A percentile compares a stretch with the other conserved stretches of the same genome.
Conservation (phyloP, 805 yeast genomes). For the Cephaloascus albidus region DNA sequence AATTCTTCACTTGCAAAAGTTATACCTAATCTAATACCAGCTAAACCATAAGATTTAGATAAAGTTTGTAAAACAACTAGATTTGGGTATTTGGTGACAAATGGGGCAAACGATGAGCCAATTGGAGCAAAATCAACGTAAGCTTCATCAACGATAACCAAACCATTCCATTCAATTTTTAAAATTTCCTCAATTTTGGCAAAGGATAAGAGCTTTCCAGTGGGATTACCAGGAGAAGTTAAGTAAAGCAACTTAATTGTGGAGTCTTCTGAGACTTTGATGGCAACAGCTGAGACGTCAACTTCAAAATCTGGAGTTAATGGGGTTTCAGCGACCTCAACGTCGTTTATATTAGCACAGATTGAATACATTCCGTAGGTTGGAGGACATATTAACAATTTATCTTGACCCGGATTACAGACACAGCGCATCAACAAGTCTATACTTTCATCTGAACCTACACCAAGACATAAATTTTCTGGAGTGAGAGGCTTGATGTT, state of each 20-base stretch:
- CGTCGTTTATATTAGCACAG: constrained; percentile 85
- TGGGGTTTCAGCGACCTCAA: constrained; percentile 67
- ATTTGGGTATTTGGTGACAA: constrained; percentile 76
- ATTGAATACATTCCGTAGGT: constrained; percentile 97
- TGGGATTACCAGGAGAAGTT: constrained; percentile 97
- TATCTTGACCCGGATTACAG: constrained; percentile 76
- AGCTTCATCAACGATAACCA: constrained; percentile 89
- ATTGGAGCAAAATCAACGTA: constrained; percentile 75
- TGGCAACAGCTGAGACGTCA: constrained; percentile 45
- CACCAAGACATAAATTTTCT: constrained; percentile 82
- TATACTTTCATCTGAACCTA: constrained; percentile 94
- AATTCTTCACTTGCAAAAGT: constrained; percentile 57
- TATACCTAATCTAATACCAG: constrained; percentile 87
- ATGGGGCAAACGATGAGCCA: constrained; percentile 64
- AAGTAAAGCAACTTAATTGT: constrained; percentile 67
- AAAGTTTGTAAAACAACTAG: constrained; percentile 85
- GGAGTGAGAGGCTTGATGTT: constrained; percentile 28
- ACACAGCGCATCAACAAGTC: constrained; percentile 81
- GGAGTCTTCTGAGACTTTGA: constrained; percentile 43
- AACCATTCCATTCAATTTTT: constrained; percentile 53
- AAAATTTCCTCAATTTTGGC: constrained; percentile 35
- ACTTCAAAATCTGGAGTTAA: constrained; percentile 45
- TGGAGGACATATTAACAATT: constrained; percentile 82
- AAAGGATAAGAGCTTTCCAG: constrained; percentile 56
- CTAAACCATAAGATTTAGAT: constrained; percentile 92